These are phyloP conservation scores for Amanita polypyramis DNA, from an alignment of 768 basidiomycete species.

Conservation along the genomic window DNA sequence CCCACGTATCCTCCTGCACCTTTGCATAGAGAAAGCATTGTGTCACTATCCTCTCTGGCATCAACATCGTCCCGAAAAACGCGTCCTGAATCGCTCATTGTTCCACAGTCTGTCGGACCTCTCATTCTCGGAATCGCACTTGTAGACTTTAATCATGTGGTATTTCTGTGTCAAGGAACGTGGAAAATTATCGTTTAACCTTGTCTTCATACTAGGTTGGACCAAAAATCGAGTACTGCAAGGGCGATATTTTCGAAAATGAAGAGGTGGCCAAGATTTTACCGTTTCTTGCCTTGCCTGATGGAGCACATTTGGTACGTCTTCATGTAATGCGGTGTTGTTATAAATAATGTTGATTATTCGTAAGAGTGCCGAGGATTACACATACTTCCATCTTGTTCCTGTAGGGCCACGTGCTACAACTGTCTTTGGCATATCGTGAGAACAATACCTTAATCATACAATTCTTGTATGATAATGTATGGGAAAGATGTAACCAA, in stretches of 20 bases:
- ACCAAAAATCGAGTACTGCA: constrained; percentile 79
- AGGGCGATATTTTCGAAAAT: constrained; percentile 73
- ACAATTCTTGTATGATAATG: background rate
- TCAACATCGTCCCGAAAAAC: constrained; percentile 61
- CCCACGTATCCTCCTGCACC: constrained; percentile 54
- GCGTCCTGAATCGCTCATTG: constrained; percentile 68
- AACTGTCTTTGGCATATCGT: constrained; percentile 97
- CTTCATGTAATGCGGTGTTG: constrained; percentile 1
- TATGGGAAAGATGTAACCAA: constrained; percentile 68
- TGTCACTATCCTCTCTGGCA: constrained; percentile 52
- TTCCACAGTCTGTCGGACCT: constrained; percentile 47
- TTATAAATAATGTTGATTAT: constrained; percentile 10
- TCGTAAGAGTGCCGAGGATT: constrained; percentile 77
- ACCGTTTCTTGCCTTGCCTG: constrained; percentile 93
- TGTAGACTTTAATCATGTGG: constrained; percentile 94
- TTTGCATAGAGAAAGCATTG: constrained; percentile 32
- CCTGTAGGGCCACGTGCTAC: constrained; percentile 57
- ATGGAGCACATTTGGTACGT: constrained; percentile 89
- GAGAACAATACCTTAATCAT: constrained; percentile 18
- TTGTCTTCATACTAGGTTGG: constrained; percentile 53
- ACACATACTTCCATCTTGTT: constrained; percentile 91
- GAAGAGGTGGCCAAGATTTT: constrained; percentile 78
- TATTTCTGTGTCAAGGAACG: constrained; percentile 22
- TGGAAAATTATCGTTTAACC: constrained; percentile 5
- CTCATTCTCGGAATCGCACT: constrained; percentile 80